These are phyloP conservation scores for Macroventuria anomochaeta DNA, from an alignment of 2,329 filamentous ascomycete genomes.

Conservation along the genomic window DNA sequence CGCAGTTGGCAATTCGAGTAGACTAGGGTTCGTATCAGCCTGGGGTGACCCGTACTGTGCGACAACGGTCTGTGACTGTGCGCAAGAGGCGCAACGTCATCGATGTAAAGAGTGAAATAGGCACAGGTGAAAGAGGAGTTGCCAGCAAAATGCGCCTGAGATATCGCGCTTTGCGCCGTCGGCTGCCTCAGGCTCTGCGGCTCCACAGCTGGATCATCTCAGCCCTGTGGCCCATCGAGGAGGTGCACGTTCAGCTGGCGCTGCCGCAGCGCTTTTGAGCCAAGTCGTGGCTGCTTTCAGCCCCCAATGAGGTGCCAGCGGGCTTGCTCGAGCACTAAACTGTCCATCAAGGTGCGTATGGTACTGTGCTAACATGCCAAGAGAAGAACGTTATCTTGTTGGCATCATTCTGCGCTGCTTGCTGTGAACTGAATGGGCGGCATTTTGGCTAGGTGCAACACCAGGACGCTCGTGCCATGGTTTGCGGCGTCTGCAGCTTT, in stretches of 20 bases:
- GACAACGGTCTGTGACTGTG: neutral
- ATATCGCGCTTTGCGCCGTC: neutral
- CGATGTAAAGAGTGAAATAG: neutral
- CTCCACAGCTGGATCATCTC: slow-evolving; percentile 10
- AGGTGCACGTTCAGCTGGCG: slow-evolving; percentile 13
- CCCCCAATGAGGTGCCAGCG: slow-evolving; percentile 1
- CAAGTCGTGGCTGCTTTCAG: slow-evolving; percentile 7
- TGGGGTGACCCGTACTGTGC: slow-evolving; percentile 9
- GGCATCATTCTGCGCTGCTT: neutral
- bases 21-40: neutral
- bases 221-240: slow-evolving; percentile 5
- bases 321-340: neutral
- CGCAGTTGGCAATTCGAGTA: neutral
- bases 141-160: neutral
- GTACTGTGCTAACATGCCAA: neutral
- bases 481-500: neutral
- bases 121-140: neutral
- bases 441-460: neutral
- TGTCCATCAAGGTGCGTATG: neutral
- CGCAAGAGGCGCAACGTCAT: slow-evolving; percentile 7
- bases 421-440: neutral
- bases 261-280: slow-evolving; percentile 2
- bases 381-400: neutral
- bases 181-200: slow-evolving; percentile 5
- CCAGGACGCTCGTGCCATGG: neutral